Percentiles rank a stretch among this genome's conserved stretches.
Evolutionary conservation across 2,329 filamentous ascomycete species (phyloP).

Genomic region (Monosporascus sp.): DNA sequence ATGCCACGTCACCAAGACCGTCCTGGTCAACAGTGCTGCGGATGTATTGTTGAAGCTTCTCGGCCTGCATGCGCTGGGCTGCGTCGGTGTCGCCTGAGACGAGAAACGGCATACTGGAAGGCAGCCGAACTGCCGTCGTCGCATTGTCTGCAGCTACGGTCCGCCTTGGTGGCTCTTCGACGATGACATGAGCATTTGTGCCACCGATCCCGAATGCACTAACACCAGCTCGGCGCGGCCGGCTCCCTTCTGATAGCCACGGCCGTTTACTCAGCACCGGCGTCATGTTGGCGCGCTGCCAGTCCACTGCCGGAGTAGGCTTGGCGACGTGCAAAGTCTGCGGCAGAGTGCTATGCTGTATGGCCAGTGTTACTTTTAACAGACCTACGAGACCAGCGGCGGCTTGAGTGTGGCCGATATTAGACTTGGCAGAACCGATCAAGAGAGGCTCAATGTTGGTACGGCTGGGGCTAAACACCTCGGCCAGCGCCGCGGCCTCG

Average conservation of each 20-base stretch:
- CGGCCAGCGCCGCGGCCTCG: constrained; percentile 14
- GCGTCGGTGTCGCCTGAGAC: constrained; percentile 20
- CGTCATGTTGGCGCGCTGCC: constrained; percentile 22
- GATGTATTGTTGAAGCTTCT: constrained; percentile 12
- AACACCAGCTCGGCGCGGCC: constrained; percentile 32
- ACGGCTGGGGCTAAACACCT: constrained; percentile 13
- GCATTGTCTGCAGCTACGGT: background rate
- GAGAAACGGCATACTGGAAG: constrained; percentile 16
- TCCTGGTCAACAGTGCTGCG: constrained; percentile 1
- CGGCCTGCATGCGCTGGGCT: constrained; percentile 16
- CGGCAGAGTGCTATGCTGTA: constrained; percentile 32
- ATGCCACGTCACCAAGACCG: constrained; percentile 19
- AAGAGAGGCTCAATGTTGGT: constrained; percentile 10
- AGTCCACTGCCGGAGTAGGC: constrained; percentile 27
- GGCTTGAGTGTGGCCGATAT: constrained; percentile 35
- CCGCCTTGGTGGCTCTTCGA: constrained; percentile 25
- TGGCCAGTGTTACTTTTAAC: constrained; percentile 33
- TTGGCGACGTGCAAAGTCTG: constrained; percentile 27
- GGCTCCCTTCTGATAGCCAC: constrained; percentile 12
- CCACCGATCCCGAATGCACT: constrained; percentile 42
- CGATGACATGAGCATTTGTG: constrained; percentile 35
- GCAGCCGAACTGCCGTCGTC: background rate
- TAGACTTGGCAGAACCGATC: constrained; percentile 31
- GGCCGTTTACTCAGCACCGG: constrained; percentile 11
- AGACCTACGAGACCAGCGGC: constrained; percentile 29